These are phyloP conservation scores for Ogataea neopini DNA, from an alignment of 805 yeast species.

Conservation along the genomic window DNA sequence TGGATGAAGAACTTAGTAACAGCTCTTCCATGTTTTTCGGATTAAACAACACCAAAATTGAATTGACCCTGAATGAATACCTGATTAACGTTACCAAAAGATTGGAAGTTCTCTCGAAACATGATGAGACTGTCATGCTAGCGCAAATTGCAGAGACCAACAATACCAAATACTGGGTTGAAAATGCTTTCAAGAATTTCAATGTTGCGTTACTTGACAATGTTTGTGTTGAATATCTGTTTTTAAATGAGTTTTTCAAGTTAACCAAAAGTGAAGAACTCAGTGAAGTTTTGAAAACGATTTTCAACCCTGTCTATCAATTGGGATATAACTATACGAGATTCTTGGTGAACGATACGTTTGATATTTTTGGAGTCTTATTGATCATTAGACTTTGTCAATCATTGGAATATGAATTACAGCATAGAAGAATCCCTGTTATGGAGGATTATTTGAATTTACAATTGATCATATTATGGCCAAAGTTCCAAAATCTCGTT, in stretches of 20 bases:
- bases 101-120: slow-evolving; percentile 49
- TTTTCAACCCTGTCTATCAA: slow-evolving; percentile 54
- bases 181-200: slow-evolving; percentile 71
- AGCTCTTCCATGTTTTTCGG: slow-evolving; percentile 19
- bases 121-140: slow-evolving; percentile 66
- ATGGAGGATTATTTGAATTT: slow-evolving; percentile 69
- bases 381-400: slow-evolving; percentile 74
- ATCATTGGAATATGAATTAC: slow-evolving; percentile 61
- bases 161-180: slow-evolving; percentile 62
- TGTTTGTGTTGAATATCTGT: slow-evolving; percentile 71
- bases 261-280: slow-evolving; percentile 47
- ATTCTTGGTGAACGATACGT: slow-evolving; percentile 41
- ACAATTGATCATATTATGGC: slow-evolving; percentile 77
- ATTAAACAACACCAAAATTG: slow-evolving; percentile 7
- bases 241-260: slow-evolving; percentile 70
- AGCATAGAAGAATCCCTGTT: slow-evolving; percentile 68
- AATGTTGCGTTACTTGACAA: slow-evolving; percentile 75
- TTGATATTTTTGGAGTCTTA: slow-evolving; percentile 78
- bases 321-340: slow-evolving; percentile 52
- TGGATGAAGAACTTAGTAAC: slow-evolving; percentile 22
- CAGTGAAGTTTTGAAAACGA: slow-evolving; percentile 45
- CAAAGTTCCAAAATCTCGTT: slow-evolving; percentile 72
- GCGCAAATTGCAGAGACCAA: slow-evolving; percentile 85
- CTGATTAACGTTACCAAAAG: slow-evolving; percentile 58
- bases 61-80: slow-evolving; percentile 50